A percentile compares a stretch with the other conserved stretches of the same genome.
Conservation (phyloP, 1,284 basidiomycete genomes). For the Sporisorium scitamineum region DNA sequence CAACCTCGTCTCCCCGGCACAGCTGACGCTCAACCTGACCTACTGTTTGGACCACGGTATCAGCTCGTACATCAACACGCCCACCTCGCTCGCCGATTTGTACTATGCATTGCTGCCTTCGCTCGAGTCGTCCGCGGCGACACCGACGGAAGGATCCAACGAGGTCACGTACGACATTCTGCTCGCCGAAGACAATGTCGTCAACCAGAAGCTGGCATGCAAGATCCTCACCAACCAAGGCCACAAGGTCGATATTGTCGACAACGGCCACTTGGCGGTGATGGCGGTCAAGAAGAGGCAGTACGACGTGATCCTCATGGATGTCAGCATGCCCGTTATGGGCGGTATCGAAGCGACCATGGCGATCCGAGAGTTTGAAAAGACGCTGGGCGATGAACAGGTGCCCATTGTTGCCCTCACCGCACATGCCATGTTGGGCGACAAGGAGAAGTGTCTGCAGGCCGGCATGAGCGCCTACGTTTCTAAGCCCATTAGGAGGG, state of each 20-base stretch:
- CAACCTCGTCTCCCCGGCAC: conserved; percentile 80
- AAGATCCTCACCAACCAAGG: conserved; percentile 98
- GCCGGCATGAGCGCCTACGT: conserved; percentile 67
- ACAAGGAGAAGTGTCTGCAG: conserved; percentile 67
- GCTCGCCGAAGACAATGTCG: conserved; percentile 97
- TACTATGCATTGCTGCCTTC: conserved; percentile 92
- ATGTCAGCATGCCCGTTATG: conserved; percentile 78
- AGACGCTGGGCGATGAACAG: conserved; percentile 77
- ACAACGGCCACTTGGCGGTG: conserved; percentile 92
- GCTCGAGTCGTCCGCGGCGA: conserved; percentile 89
- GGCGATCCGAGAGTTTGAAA: conserved; percentile 80
- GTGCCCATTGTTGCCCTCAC: conserved; percentile 96
- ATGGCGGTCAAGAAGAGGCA: conserved; percentile 86
- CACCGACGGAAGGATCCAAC: conserved; percentile 80
- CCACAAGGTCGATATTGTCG: conserved; percentile 94
- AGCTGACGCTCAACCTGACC: conserved; percentile 68
- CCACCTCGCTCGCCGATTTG: conserved; percentile 87
- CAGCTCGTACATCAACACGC: conserved; percentile 89
- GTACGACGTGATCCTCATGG: conserved; percentile 83
- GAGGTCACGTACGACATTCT: conserved; percentile 91
- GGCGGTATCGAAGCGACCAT: conserved; percentile 75
- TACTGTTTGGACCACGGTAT: conserved; percentile 89
- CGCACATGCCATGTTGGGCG: conserved; percentile 77
- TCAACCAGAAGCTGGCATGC: conserved; percentile 96
- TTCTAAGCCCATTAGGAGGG: conserved; percentile 63